Base-by-base conservation (phyloP, 2,329 filamentous ascomycete species). In the Dactylonectria macrodidyma region DNA sequence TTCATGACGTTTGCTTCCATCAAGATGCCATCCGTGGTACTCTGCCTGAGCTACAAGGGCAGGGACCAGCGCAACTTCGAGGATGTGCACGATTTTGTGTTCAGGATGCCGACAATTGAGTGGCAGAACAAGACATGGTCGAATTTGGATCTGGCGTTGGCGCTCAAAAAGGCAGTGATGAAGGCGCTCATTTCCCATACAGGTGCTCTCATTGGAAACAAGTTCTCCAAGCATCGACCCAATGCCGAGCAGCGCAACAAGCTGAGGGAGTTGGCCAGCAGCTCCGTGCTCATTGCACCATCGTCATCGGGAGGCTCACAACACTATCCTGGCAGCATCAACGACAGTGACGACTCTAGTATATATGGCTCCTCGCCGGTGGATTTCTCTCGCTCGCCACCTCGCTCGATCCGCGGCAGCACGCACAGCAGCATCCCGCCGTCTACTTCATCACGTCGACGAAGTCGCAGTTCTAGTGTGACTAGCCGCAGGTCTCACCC, bases 101-200 rank as follows among this genome's bases (percentile, higher is more conserved):
- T 99, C 88, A 91, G 94, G 38, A 90, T 99, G 82, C 96, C 96
- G 3, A 92, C 93, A 2, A 91, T 99, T 54, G 96, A 99, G 80
- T 98, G 97, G 84, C 91, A 94, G 71, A 99, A 99, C 86, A 99
- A 99, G 85, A 98, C 95, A 9, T 99, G 96, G 96, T 98, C 95
- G 7, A 99, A 98, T 79, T 88, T 99, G 7, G 96, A 99, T 77
- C 89, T 99, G 10, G 95, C 95, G 1, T 86, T 98, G 55, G 93
- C 95, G 14, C 87, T 99, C 61, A 98, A 99, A 84, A 97, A 95
- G 78, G 95, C 97, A 54, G 93, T 98, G 65, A 94, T 97, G 78
- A 93, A 95, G 77, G 95, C 96, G 0, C 87, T 99, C 52, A 97
- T 99, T 76, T 96, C 94, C 2, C 96, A 99, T 78, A 95, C 95